Conservation (phyloP, 1,139 yeast genomes). For the Saccharomyces hybrid region DNA sequence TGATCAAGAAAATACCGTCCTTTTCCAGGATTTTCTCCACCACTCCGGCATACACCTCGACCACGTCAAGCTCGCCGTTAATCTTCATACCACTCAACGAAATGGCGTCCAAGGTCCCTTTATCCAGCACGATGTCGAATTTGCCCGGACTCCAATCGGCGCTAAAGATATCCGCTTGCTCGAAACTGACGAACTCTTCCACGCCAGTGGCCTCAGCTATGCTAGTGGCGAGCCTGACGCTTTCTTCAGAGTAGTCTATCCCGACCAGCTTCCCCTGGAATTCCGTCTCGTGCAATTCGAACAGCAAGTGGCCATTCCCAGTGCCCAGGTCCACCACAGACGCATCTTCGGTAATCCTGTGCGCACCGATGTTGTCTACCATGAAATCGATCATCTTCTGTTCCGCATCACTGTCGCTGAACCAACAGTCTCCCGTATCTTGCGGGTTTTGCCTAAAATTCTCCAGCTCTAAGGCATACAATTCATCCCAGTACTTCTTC, state of each 20-base stretch:
- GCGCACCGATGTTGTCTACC: constrained; percentile 35
- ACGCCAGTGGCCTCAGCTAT: constrained; percentile 41
- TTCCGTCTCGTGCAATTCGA: constrained; percentile 58
- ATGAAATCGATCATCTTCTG: constrained; percentile 66
- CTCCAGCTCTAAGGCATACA: constrained; percentile 61
- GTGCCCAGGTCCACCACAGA: constrained; percentile 79
- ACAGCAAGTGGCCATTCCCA: constrained; percentile 87
- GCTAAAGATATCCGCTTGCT: constrained; percentile 41
- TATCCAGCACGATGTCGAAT: constrained; percentile 76
- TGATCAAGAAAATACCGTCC: constrained; percentile 61
- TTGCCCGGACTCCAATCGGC: constrained; percentile 29
- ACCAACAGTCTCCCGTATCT: constrained; percentile 96
- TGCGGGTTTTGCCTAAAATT: constrained; percentile 66
- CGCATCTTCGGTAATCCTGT: constrained; percentile 26
- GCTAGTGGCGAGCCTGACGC: constrained; percentile 61
- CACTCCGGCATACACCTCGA: constrained; percentile 53
- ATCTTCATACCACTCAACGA: constrained; percentile 63
- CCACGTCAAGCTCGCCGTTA: constrained; percentile 24
- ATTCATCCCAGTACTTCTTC: constrained; percentile 80
- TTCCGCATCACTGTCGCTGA: constrained; percentile 88
- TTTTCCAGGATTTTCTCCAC: constrained; percentile 49
- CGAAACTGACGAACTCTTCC: constrained; percentile 34
- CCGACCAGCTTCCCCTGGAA: constrained; percentile 51
- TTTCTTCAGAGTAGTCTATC: constrained; percentile 74
- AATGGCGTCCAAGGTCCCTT: constrained; percentile 95